Evolutionary conservation across 2,329 filamentous ascomycete genomes (phyloP), one percentile per base, ranked within the genome.

Genomic region (Fusarium domesticum): DNA sequence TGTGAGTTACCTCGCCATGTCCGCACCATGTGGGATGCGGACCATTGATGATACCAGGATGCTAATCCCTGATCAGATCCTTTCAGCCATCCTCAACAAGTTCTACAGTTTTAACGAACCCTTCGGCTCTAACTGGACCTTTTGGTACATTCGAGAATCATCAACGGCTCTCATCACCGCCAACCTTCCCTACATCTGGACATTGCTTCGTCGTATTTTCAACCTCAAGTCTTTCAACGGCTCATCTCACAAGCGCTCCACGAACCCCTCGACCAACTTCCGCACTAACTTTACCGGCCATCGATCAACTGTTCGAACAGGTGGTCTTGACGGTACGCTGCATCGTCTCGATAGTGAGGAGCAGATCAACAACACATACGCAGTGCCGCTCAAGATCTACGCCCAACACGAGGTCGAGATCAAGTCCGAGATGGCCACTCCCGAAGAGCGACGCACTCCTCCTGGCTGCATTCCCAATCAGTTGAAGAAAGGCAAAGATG

Each of bases 11-110:
- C 14, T 10, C 15, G 11, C 18, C 1, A 19, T 35, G 8, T n/a
- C 16, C n/a, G 11, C 20, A 16, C 20, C n/a, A n/a, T n/a, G n/a
- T n/a, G n/a, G n/a, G n/a, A n/a, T n/a, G n/a, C n/a, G n/a, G n/a
- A n/a, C n/a, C n/a, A n/a, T n/a, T n/a, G n/a, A n/a, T n/a, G 12
- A 6, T 17, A 12, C 20, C 14, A 23, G 34, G 17, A 10, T 16
- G 30, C 52, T 50, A 6, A 58, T n/a, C 43, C 18, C 4, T 11
- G 20, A 23, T 1, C 36, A 74, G 70, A 76, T 83, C 18, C 62
- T 74, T 17, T 74, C 69, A 3, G 73, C 75, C 14, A 64, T 73
- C 18, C 67, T 82, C 25, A 65, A 68, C 57, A 71, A 71, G 43
- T 69, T 63, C 45, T 71, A 71, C 54, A 70, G 65, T 37, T 70